Evolutionary conservation across 208 protist genomes (phyloP).

Genomic region (Trypanosomatidae sp.): DNA sequence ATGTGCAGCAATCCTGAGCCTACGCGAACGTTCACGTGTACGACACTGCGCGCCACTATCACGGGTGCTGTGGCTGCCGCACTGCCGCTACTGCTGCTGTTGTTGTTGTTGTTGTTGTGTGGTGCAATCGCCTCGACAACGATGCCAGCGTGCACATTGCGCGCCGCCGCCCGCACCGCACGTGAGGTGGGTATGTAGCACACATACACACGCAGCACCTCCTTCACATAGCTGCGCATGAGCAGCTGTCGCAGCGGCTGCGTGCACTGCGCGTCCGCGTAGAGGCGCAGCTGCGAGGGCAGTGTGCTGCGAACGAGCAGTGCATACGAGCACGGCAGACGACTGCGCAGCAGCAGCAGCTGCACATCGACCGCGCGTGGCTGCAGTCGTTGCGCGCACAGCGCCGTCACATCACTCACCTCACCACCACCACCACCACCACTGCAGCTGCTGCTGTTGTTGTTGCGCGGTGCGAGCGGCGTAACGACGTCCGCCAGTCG

Average conservation of each 20-base stretch:
- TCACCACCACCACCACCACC: not conserved
- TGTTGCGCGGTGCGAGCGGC: slow-evolving; percentile 57
- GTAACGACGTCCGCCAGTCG: slow-evolving; percentile 49
- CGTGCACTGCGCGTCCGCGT: slow-evolving; percentile 61
- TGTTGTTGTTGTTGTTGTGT: slow-evolving; percentile 20
- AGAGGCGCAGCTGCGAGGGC: slow-evolving; percentile 54
- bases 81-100: no score
- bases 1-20: slow-evolving; percentile 41
- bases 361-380: slow-evolving; percentile 25
- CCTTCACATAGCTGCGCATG: slow-evolving; percentile 27
- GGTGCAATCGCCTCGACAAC: slow-evolving; percentile 50
- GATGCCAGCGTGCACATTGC: slow-evolving; percentile 41
- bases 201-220: slow-evolving; percentile 62
- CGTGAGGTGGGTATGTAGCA: slow-evolving; percentile 42
- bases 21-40: slow-evolving; percentile 27
- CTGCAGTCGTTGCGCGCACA: not conserved
- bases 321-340: slow-evolving; percentile 37
- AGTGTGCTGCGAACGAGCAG: slow-evolving; percentile 66
- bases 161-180: slow-evolving; percentile 17
- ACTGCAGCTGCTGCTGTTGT: not conserved
- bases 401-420: not conserved
- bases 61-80: no score
- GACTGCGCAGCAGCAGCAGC: slow-evolving; percentile 48
- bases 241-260: slow-evolving; percentile 41
- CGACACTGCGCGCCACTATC: slow-evolving; percentile 23